phyloP scores from a whole-genome alignment of 2,329 filamentous ascomycete species.

The Paramyrothecium sp. region DNA sequence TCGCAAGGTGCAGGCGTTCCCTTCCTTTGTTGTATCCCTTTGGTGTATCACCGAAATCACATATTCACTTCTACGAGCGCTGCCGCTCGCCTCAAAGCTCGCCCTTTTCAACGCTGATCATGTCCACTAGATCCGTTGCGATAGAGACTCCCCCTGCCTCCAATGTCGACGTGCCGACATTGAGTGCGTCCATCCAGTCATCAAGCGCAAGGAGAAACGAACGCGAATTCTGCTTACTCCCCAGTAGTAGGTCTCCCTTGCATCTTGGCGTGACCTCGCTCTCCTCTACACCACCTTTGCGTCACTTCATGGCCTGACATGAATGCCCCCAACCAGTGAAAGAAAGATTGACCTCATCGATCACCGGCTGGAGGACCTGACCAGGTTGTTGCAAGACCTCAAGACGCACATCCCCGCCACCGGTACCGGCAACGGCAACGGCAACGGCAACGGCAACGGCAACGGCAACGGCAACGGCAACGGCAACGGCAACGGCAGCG shows the following conservation, averaged over 20 bases:
- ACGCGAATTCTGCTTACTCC: slow-evolving; percentile 33
- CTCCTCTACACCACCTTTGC: not conserved
- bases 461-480: too few species aligned
- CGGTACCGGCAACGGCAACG: slow-evolving; percentile 5
- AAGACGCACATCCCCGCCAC: slow-evolving; percentile 16
- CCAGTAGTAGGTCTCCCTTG: slow-evolving; percentile 29
- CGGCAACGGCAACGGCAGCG: too few species aligned
- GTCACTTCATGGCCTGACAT: not conserved
- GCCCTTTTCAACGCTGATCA: not conserved
- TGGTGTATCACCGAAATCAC: too few species aligned
- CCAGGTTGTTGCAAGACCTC: slow-evolving; percentile 30
- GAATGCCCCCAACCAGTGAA: slow-evolving; percentile 22
- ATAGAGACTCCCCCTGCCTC: slow-evolving; percentile 33
- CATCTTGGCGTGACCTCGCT: not conserved
- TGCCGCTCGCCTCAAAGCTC: too few species aligned
- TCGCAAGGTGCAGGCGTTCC: slow-evolving; percentile 24
- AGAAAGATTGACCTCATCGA: slow-evolving; percentile 37
- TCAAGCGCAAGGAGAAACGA: slow-evolving; percentile 32
- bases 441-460: too few species aligned
- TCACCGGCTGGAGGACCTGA: slow-evolving; percentile 30
- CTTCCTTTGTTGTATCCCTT: not conserved
- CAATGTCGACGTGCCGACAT: slow-evolving; percentile 35
- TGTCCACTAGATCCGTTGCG: slow-evolving; percentile 29
- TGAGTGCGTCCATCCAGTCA: slow-evolving; percentile 30
- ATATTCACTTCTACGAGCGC: too few species aligned